These are phyloP conservation scores for Purpureocillium takamizusanense DNA, from an alignment of 2,329 filamentous ascomycete genomes.

Conservation along the genomic window DNA sequence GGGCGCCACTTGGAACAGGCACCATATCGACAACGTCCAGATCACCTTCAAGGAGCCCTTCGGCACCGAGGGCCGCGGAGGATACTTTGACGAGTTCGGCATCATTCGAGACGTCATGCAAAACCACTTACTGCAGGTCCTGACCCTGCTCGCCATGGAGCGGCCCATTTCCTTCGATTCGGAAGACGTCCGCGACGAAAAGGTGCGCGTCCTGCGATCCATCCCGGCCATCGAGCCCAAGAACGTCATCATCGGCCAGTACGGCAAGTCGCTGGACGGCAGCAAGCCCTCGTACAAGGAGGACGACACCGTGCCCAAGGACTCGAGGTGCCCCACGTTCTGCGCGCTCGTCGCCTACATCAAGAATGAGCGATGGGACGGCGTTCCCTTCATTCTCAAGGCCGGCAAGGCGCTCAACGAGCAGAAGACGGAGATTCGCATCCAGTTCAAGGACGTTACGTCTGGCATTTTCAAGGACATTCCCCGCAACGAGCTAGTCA, in stretches of 20 bases:
- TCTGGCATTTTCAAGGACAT: slow-evolving; percentile 99
- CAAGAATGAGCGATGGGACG: slow-evolving; percentile 99
- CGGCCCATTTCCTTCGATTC: slow-evolving; percentile 95
- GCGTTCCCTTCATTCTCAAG: slow-evolving; percentile 98
- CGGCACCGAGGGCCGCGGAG: slow-evolving; percentile 92
- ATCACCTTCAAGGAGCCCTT: slow-evolving; percentile 99
- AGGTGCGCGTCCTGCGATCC: slow-evolving; percentile 87
- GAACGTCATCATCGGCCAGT: slow-evolving; percentile 99
- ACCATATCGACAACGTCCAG: slow-evolving; percentile 98
- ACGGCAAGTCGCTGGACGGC: slow-evolving; percentile 90
- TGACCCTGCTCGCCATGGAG: slow-evolving; percentile 96
- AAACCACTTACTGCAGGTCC: slow-evolving; percentile 93
- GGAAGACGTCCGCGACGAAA: slow-evolving; percentile 97
- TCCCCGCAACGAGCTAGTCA: slow-evolving; percentile 96
- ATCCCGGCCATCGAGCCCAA: slow-evolving; percentile 96
- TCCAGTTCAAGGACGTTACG: slow-evolving; percentile 99
- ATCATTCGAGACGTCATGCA: slow-evolving; percentile 99
- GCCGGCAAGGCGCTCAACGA: slow-evolving; percentile 97
- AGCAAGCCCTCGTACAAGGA: slow-evolving; percentile 98
- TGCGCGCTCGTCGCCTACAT: slow-evolving; percentile 96
- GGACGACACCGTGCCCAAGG: slow-evolving; percentile 95
- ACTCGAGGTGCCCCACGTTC: slow-evolving; percentile 96
- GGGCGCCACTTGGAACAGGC: slow-evolving; percentile 95
- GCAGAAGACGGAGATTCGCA: slow-evolving; percentile 98
- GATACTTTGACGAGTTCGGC: slow-evolving; percentile 98